Conservation (phyloP, 1,284 basidiomycete species). For the Austropuccinia psidii region DNA sequence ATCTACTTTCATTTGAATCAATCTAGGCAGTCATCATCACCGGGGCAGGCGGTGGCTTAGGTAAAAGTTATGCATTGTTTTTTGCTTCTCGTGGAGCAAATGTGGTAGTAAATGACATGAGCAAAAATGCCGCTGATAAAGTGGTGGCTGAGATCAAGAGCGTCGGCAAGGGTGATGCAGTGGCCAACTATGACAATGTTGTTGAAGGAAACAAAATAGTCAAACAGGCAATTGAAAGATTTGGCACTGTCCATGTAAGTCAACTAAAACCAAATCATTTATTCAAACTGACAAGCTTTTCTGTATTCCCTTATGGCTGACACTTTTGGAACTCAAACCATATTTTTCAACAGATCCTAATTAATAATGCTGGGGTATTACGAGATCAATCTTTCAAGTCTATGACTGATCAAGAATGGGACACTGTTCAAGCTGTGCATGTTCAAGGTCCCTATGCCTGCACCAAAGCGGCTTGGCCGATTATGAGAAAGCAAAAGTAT, state of each 20-base stretch:
- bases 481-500: constrained; percentile 73
- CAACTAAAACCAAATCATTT: constrained; percentile 7
- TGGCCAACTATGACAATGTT: constrained; percentile 75
- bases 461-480: constrained; percentile 91
- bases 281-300: not conserved
- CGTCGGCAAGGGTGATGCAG: constrained; percentile 68
- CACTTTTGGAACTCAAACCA: not conserved
- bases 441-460: constrained; percentile 92
- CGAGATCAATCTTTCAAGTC: constrained; percentile 53
- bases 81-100: constrained; percentile 87
- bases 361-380: constrained; percentile 71
- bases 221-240: constrained; percentile 75
- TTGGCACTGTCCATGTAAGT: constrained; percentile 66
- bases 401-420: constrained; percentile 52
- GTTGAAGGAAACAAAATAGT: constrained; percentile 75
- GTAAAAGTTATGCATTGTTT: constrained; percentile 77
- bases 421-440: constrained; percentile 79
- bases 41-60: constrained; percentile 90
- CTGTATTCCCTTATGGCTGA: not conserved
- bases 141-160: constrained; percentile 86
- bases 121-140: constrained; percentile 74
- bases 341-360: constrained; percentile 42
- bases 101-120: constrained; percentile 93
- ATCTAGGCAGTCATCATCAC: constrained; percentile 91
- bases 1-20: too few species aligned